Evolutionary conservation across 768 basidiomycete species (phyloP).

Genomic region (Chiua virens): DNA sequence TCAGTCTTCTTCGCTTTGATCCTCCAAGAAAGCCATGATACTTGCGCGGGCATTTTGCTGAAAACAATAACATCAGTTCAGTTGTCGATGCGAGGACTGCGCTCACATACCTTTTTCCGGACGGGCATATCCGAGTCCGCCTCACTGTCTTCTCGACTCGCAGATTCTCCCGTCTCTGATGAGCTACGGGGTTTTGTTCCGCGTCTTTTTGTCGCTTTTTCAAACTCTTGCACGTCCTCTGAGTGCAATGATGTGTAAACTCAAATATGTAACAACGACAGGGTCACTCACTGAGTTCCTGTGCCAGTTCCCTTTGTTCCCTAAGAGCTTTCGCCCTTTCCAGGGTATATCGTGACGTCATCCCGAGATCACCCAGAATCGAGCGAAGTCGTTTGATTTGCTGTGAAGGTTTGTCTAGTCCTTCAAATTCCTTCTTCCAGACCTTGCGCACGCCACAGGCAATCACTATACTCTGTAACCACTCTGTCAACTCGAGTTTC

Average conservation of each 20-base stretch:
- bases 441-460: slow-evolving; percentile 78
- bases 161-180: slow-evolving; percentile 24
- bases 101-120: slow-evolving; percentile 43
- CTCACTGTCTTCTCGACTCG: slow-evolving; percentile 35
- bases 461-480: slow-evolving; percentile 56
- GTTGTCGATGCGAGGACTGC: neutral
- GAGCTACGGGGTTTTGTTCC: slow-evolving; percentile 16
- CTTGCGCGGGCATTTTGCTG: slow-evolving; percentile 52
- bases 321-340: slow-evolving; percentile 81
- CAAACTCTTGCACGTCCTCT: slow-evolving; percentile 81
- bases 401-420: slow-evolving; percentile 50
- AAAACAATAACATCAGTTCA: neutral
- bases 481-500: neutral
- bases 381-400: slow-evolving; percentile 66
- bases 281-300: slow-evolving; percentile 66
- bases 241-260: neutral
- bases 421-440: slow-evolving; percentile 75
- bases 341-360: slow-evolving; percentile 73
- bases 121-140: slow-evolving; percentile 31
- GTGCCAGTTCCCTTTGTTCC: slow-evolving; percentile 68
- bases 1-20: slow-evolving; percentile 63
- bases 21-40: slow-evolving; percentile 70
- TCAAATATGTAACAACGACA: neutral
- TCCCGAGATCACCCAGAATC: slow-evolving; percentile 72
- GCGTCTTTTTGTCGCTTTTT: slow-evolving; percentile 42